A percentile compares a stretch with the other conserved stretches of the same genome.
phyloP scores from a whole-genome alignment of 78 protist species.

The Dictyostelium intermedium region DNA sequence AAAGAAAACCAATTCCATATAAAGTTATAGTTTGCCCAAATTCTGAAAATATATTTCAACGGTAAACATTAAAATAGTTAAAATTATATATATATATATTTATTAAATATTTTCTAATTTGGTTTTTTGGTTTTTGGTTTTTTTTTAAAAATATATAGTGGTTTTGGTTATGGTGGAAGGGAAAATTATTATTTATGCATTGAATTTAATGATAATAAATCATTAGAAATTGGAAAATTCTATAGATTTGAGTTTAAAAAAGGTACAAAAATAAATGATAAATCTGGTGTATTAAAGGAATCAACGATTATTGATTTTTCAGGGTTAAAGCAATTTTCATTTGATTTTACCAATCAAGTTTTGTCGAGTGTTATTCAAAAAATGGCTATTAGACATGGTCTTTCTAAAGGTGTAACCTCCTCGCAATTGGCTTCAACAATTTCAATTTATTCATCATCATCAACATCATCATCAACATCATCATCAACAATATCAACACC shows the following conservation, averaged over 20 bases:
- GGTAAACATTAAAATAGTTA: neutral
- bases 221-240: neutral
- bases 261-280: neutral
- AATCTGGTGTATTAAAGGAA: conserved; percentile 12
- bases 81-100: too few relatives aligned
- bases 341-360: neutral
- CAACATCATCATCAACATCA: neutral
- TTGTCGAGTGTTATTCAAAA: neutral
- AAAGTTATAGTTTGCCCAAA: neutral
- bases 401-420: neutral
- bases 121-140: too few relatives aligned
- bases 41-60: neutral
- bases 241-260: neutral
- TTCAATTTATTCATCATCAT: neutral
- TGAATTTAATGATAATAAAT: neutral
- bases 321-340: conserved; percentile 29
- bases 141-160: too few relatives aligned
- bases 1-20: neutral
- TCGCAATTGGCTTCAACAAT: neutral
- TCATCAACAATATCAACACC: neutral
- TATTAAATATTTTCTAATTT: too few relatives aligned
- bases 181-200: conserved; percentile 1
- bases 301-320: neutral
- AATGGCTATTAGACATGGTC: conserved; percentile 14
- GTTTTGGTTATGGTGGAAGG: neutral